Conservation (phyloP, 441 rosid genomes). For the Adansonia gregorii region DNA sequence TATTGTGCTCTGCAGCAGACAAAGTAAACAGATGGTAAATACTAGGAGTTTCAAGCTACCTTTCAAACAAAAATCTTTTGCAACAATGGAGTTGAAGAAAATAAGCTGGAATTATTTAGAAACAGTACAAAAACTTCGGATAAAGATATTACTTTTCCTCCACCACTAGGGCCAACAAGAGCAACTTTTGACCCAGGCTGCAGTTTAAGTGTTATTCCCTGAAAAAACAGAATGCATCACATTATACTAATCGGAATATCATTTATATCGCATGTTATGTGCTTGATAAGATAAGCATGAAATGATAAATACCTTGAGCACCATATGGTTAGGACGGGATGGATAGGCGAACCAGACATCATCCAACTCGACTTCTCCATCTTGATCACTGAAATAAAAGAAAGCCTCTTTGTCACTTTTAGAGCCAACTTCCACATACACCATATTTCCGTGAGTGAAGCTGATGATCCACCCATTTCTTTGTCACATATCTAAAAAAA, state of each 20-base stretch:
- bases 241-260: not conserved
- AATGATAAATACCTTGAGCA: conserved; percentile 73
- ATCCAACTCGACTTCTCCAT: conserved; percentile 83
- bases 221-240: conserved; percentile 21
- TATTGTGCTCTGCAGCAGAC: conserved; percentile 76
- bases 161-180: conserved; percentile 98
- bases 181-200: conserved; percentile 89
- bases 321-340: conserved; percentile 89
- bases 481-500: not conserved
- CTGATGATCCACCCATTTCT: not conserved
- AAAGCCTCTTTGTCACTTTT: not conserved
- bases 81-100: not conserved
- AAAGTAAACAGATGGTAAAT: not conserved
- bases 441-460: not conserved
- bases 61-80: not conserved
- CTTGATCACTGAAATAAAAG: conserved; percentile 55
- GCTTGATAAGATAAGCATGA: not conserved
- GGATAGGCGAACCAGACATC: conserved; percentile 98
- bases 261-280: not conserved
- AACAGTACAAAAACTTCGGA: conserved; percentile 1
- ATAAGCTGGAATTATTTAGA: not conserved
- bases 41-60: not conserved
- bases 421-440: not conserved
- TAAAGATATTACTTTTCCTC: conserved; percentile 72
- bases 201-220: conserved; percentile 87